A percentile compares a stretch with the other conserved stretches of the same genome.
phyloP scores from a whole-genome alignment of 768 basidiomycete species.

The Suillus subaureus region DNA sequence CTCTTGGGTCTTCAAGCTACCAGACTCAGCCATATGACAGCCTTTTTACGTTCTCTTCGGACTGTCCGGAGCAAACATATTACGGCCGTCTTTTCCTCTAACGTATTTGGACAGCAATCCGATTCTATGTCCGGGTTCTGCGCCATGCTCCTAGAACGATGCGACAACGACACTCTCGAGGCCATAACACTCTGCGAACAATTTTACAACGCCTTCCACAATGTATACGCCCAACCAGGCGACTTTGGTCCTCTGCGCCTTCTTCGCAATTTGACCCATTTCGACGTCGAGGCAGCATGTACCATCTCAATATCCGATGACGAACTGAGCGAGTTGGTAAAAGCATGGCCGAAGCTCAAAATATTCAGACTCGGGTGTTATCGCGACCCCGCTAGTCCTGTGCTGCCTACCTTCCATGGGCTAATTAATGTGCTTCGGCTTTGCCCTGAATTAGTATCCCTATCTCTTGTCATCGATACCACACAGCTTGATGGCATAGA shows the following conservation, averaged over 20 bases:
- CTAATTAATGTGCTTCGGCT: constrained; percentile 14
- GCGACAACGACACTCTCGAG: background rate
- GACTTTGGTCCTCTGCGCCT: background rate
- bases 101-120: too few species aligned
- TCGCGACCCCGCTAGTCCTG: constrained; percentile 15
- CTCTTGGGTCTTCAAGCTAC: background rate
- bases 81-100: background rate
- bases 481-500: constrained; percentile 3
- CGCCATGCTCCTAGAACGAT: background rate
- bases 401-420: constrained; percentile 24
- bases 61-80: background rate
- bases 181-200: constrained; percentile 1
- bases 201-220: background rate
- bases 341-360: constrained; percentile 26
- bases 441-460: constrained; percentile 17
- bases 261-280: background rate
- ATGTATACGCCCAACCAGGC: background rate
- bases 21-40: background rate
- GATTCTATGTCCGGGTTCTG: too few species aligned
- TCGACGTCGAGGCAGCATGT: constrained; percentile 19
- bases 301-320: constrained; percentile 18
- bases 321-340: constrained; percentile 16
- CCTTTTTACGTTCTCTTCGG: background rate
- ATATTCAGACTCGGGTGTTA: constrained; percentile 22
- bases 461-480: constrained; percentile 27